phyloP scores from a whole-genome alignment of 1,284 basidiomycete species.

The Papiliotrema terrestris region DNA sequence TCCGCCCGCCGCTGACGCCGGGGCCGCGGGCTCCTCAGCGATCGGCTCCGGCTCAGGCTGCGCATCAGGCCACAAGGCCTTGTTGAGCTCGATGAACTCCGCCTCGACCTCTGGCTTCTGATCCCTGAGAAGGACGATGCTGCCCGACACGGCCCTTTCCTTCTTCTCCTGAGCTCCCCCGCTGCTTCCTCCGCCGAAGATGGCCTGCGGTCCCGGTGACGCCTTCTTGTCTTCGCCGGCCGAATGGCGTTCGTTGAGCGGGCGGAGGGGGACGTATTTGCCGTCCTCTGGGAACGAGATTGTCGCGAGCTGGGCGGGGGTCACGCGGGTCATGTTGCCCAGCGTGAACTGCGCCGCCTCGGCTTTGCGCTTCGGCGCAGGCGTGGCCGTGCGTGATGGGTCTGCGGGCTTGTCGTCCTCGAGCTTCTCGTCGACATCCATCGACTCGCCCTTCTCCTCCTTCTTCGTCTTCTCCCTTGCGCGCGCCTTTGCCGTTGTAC shows the following conservation, averaged over 20 bases:
- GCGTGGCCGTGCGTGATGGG: constrained; percentile 4
- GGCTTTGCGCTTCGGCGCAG: constrained; percentile 47
- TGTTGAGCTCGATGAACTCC: constrained; percentile 63
- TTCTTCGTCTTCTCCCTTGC: constrained; percentile 77
- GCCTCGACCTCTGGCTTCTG: constrained; percentile 59
- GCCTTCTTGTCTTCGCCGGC: background rate
- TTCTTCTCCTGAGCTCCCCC: background rate
- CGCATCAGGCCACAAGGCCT: constrained; percentile 51
- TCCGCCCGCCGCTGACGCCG: constrained; percentile 19
- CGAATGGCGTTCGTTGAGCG: constrained; percentile 53
- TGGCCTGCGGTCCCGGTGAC: background rate
- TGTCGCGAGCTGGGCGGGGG: constrained; percentile 79
- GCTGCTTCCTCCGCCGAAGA: background rate
- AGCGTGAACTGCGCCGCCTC: constrained; percentile 76
- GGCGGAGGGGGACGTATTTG: constrained; percentile 86
- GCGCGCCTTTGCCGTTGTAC: constrained; percentile 89
- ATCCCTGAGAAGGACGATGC: constrained; percentile 75
- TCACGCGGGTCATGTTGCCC: constrained; percentile 88
- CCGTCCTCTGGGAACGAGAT: constrained; percentile 72
- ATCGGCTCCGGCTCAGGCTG: constrained; percentile 30
- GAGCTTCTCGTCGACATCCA: constrained; percentile 57
- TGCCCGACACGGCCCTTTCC: constrained; percentile 71
- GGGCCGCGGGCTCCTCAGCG: constrained; percentile 30
- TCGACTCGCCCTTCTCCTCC: constrained; percentile 65
- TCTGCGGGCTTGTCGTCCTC: constrained; percentile 2